Evolutionary conservation across 352 stramenopile genomes (phyloP), one percentile per base, ranked within the genome.

Genomic region (Phytophthora sp.): DNA sequence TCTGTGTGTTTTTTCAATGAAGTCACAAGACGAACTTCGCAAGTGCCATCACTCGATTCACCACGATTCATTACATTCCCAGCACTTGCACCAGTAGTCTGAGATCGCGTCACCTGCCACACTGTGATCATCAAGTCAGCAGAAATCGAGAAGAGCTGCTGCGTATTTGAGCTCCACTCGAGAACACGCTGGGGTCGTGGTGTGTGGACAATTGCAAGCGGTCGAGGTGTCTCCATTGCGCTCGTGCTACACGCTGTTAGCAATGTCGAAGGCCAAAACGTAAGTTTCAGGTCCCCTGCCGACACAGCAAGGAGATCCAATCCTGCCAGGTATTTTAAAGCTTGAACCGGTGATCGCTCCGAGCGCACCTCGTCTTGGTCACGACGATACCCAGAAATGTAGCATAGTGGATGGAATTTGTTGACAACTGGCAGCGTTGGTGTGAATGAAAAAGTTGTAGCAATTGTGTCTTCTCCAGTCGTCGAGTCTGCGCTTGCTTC

Each of bases 301-400:
- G 84, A 91, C 8, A 92, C 76, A n/a, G 72, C 82, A 7, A 94
- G 61, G 10, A 94, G 34, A 42, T 94, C 82, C 4, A 88, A 46
- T 0, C 52, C 55, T 13, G 57, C 72, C n/a, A 94, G 48, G 54
- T 88, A 90, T 58, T 90, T 91, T 10, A 94, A 48, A 9, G 69
- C 82, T 57, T 94, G 84, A 2, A 94, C 84, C 2, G 84, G 84
- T 15, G 82, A 92, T 8, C 82, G 77, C 63, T 94, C 84, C 6
- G 82, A 92, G 3, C 84, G 77, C 15, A 92, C 69, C 30, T 89
- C 81, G 50, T 94, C 84, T 35, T 94, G 84, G 46, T 94, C 84
- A 2, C 78, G 79, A 6, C 84, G 82, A 45, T 94, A 94, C 4
- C 84, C 83, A 1, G 70, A 57, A 15, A 82, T 71, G 32, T 92